Conservation (phyloP, 1,284 basidiomycete genomes). For the Anthracocystis walkeri region DNA sequence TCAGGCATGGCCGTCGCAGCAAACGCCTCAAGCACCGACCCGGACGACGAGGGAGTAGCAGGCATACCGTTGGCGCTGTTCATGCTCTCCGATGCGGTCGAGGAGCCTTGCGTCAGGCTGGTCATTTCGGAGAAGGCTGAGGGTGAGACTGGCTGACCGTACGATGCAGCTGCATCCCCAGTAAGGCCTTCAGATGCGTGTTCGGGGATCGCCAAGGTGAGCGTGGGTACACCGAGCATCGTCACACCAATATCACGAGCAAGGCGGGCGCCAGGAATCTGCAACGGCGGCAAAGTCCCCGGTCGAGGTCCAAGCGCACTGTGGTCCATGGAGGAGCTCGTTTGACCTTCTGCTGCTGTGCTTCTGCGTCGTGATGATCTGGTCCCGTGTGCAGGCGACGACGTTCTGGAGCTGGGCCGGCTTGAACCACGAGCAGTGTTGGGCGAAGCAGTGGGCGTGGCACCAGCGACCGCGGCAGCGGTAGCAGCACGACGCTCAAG, state of each 20-base stretch:
- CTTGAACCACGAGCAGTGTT: constrained; percentile 11
- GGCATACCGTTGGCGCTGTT: constrained; percentile 34
- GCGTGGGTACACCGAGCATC: constrained; percentile 7
- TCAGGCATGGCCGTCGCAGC: constrained; percentile 9
- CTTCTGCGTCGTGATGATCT: constrained; percentile 33
- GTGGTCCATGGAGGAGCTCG: constrained; percentile 2
- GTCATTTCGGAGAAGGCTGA: constrained; percentile 49
- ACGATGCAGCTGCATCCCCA: background rate
- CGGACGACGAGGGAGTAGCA: constrained; percentile 30
- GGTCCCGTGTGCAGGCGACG: constrained; percentile 30
- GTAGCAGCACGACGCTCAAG: constrained; percentile 33
- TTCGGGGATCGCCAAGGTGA: constrained; percentile 6
- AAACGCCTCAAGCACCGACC: constrained; percentile 20
- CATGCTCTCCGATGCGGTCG: constrained; percentile 41
- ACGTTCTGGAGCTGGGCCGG: constrained; percentile 28
- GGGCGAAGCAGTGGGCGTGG: background rate
- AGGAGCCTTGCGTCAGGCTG: constrained; percentile 45
- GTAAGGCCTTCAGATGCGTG: constrained; percentile 1
- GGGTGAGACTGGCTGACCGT: constrained; percentile 37
- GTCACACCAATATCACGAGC: constrained; percentile 9
- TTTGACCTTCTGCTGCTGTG: constrained; percentile 18
- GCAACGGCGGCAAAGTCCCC: constrained; percentile 22
- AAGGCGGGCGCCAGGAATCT: constrained; percentile 21
- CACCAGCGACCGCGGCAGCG: constrained; percentile 18
- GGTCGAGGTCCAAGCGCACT: constrained; percentile 22